Evolutionary conservation across 164 flowering plant species (phyloP), one percentile per base, ranked within the genome.

Genomic region (Tinospora cordifolia): DNA sequence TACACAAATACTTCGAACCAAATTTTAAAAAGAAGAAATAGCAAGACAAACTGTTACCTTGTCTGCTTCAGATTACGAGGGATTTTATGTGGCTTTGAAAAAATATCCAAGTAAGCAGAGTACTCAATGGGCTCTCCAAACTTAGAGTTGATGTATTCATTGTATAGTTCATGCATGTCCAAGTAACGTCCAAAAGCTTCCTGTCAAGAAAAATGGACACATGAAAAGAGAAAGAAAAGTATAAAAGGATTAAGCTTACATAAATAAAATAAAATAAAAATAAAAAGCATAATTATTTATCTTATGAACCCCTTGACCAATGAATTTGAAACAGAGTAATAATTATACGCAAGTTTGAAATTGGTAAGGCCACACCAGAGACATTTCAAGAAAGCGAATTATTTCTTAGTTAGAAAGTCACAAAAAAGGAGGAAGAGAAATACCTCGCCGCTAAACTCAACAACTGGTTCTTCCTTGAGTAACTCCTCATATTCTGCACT

Each of bases 381-480:
- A 1, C 63, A 58, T 22, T 41, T 38, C 44, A 38, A 19, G 46
- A 54, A 47, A 46, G 4, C 24, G 39, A 19, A 25, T 17, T 22
- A 26, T 67, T 7, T 67, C 24, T 67, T 30, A 39, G 8, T 15
- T 26, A 17, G 59, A 2, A 15, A 57, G 4, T 6, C 21, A 71
- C 6, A 21, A 71, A 24, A 69, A 62, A 69, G 54, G 27, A 54
- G 36, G 40, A 6, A 70, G 66, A 71, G 70, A 70, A 39, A 46
- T 59, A 86, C 99, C 99, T 95, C 99, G 49, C 99, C 99, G 77
- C 93, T 92, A 75, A 95, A 95, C 74, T 91, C 98, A 74, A 95
- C 79, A 22, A 36, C 80, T 11, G 97, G 98, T 75, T 92, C 98
- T 82, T 95, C 96, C 76, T 95, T 92, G 60, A 91, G 90, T 40